Percentiles rank a stretch among this genome's conserved stretches.
phyloP scores from a whole-genome alignment of 2,329 filamentous ascomycete genomes.

The Diaporthe sp. region DNA sequence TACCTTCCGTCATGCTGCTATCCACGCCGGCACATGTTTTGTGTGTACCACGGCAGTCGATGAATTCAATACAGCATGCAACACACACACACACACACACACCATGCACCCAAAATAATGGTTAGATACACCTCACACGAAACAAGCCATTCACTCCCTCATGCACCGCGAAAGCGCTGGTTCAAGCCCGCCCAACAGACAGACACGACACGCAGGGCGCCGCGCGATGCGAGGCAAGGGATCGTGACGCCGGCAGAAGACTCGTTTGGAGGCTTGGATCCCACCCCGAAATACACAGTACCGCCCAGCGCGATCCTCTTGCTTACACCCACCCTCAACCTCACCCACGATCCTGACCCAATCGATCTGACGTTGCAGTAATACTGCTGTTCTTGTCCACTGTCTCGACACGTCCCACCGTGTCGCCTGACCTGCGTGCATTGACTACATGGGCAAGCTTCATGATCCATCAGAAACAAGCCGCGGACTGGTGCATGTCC shows the following conservation, averaged over 20 bases:
- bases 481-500: not conserved
- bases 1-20: not conserved
- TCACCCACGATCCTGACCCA: not conserved
- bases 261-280: not conserved
- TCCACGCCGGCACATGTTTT: slow-evolving; percentile 1
- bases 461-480: not conserved
- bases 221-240: slow-evolving; percentile 18
- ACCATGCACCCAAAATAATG: not conserved
- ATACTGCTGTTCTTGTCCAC: not conserved
- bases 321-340: not conserved
- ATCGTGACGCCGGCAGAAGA: slow-evolving; percentile 20
- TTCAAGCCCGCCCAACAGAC: too few species aligned
- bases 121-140: not conserved
- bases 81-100: not conserved
- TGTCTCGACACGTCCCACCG: too few species aligned
- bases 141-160: not conserved
- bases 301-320: not conserved
- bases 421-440: not conserved
- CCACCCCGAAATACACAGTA: not conserved
- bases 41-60: not conserved
- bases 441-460: not conserved
- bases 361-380: slow-evolving; percentile 1
- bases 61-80: not conserved
- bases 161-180: too few species aligned
- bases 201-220: too few species aligned